These are phyloP conservation scores for Stemphylium beticola DNA, from an alignment of 2,329 filamentous ascomycete species.

Conservation along the genomic window DNA sequence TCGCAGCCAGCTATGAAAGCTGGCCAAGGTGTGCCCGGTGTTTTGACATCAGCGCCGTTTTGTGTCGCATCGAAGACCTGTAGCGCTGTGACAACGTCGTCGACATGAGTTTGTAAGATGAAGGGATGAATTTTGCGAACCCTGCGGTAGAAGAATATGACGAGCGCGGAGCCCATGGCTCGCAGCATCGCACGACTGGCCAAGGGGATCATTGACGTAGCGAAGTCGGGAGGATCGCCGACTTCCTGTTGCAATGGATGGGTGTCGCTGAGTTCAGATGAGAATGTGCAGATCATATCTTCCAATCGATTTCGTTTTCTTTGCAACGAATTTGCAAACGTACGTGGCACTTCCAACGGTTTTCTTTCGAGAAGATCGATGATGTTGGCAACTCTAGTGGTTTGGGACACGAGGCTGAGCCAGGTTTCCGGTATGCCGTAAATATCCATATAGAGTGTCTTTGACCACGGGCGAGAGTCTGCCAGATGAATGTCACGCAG, in stretches of 20 bases:
- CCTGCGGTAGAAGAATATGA: slow-evolving; percentile 53
- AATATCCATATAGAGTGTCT: slow-evolving; percentile 48
- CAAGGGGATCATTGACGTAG: background rate
- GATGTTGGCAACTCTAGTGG: slow-evolving; percentile 51
- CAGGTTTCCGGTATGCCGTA: slow-evolving; percentile 55
- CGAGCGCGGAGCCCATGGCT: slow-evolving; percentile 49
- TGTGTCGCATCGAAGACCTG: slow-evolving; percentile 13
- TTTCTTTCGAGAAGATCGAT: slow-evolving; percentile 21
- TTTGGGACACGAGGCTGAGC: slow-evolving; percentile 54
- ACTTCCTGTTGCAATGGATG: background rate
- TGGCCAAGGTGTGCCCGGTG: slow-evolving; percentile 23
- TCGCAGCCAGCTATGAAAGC: slow-evolving; percentile 27
- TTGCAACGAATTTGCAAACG: slow-evolving; percentile 20
- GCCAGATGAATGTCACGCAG: slow-evolving; percentile 49
- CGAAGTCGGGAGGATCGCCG: background rate
- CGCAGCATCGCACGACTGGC: slow-evolving; percentile 40
- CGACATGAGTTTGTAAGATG: slow-evolving; percentile 49
- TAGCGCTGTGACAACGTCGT: slow-evolving; percentile 3
- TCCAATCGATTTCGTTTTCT: slow-evolving; percentile 20
- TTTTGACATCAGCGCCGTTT: slow-evolving; percentile 6
- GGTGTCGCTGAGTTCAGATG: slow-evolving; percentile 11
- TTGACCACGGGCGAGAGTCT: slow-evolving; percentile 30
- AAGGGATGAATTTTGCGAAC: slow-evolving; percentile 49
- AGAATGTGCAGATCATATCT: slow-evolving; percentile 21
- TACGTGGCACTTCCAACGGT: slow-evolving; percentile 12